A percentile compares a stretch with the other conserved stretches of the same genome.
These are phyloP conservation scores for Erigeron philadelphicus DNA, from an alignment of 140 eudicot genomes.

Conservation along the genomic window DNA sequence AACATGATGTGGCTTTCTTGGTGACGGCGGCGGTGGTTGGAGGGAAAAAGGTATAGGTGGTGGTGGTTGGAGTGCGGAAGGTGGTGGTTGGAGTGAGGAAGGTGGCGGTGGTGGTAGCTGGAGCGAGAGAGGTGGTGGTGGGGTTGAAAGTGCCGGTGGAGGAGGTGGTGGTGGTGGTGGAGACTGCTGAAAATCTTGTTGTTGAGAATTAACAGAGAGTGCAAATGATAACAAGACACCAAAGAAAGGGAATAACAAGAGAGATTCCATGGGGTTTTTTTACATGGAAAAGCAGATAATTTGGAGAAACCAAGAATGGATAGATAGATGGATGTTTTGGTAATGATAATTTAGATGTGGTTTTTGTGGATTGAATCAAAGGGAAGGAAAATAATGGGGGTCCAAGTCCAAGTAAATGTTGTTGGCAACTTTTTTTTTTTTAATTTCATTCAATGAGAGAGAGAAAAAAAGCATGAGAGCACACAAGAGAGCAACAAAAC, in stretches of 20 bases:
- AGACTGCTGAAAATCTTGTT: constrained; percentile 7
- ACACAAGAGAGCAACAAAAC: not conserved
- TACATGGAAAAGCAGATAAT: constrained; percentile 1
- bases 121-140: constrained; percentile 19
- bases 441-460: not conserved
- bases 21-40: constrained; percentile 21
- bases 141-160: not conserved
- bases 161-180: constrained; percentile 25
- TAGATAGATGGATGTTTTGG: not conserved
- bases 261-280: constrained; percentile 8
- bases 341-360: not conserved
- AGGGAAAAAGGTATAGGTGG: too few species aligned
- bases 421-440: not conserved
- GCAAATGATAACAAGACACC: constrained; percentile 15
- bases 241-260: not conserved
- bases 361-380: not conserved
- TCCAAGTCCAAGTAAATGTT: constrained; percentile 5
- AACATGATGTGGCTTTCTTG: constrained; percentile 16
- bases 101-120: constrained; percentile 19
- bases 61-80: constrained; percentile 15
- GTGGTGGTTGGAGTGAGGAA: not conserved
- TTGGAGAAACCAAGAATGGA: not conserved
- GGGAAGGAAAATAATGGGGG: not conserved
- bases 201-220: constrained; percentile 21
- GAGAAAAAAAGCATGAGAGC: not conserved